Percentiles rank a stretch among this genome's conserved stretches.
phyloP scores from a whole-genome alignment of 2,329 filamentous ascomycete genomes.

The Colletotrichum lindemuthianum region DNA sequence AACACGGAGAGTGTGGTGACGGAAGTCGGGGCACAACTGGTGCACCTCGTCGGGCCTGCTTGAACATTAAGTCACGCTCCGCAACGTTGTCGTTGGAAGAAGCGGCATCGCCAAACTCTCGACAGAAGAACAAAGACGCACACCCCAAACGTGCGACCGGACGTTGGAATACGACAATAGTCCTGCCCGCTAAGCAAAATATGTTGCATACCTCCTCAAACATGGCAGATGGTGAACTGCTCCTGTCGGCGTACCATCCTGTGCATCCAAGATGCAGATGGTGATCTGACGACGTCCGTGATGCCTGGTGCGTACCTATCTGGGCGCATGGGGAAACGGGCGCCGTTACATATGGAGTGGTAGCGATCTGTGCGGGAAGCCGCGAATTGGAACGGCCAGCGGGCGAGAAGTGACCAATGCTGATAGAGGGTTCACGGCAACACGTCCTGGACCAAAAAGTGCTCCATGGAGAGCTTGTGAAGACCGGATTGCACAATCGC shows the following conservation, averaged over 20 bases:
- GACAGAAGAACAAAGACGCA: too few species aligned
- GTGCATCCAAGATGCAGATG: background rate
- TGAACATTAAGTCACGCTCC: too few species aligned
- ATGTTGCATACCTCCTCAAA: too few species aligned
- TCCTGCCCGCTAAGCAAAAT: too few species aligned
- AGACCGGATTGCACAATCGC: too few species aligned
- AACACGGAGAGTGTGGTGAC: slow-evolving; percentile 47
- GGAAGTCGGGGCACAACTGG: slow-evolving; percentile 45
- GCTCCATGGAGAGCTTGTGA: background rate
- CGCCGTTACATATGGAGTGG: slow-evolving; percentile 24
- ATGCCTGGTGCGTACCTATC: slow-evolving; percentile 3
- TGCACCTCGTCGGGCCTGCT: slow-evolving; percentile 39
- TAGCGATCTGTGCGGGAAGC: slow-evolving; percentile 24
- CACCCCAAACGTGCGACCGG: too few species aligned
- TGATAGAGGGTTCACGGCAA: slow-evolving; percentile 24
- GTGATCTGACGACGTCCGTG: slow-evolving; percentile 16
- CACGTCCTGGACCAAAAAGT: background rate
- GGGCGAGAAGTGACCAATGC: slow-evolving; percentile 14
- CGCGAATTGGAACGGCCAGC: slow-evolving; percentile 13
- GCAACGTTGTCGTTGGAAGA: too few species aligned
- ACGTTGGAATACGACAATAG: too few species aligned
- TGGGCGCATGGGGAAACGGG: slow-evolving; percentile 15
- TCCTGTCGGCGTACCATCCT: background rate
- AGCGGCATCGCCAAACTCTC: too few species aligned
- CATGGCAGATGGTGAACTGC: background rate